Conservation (phyloP, 2,329 filamentous ascomycete genomes). For the Clarireedia homoeocarpa region DNA sequence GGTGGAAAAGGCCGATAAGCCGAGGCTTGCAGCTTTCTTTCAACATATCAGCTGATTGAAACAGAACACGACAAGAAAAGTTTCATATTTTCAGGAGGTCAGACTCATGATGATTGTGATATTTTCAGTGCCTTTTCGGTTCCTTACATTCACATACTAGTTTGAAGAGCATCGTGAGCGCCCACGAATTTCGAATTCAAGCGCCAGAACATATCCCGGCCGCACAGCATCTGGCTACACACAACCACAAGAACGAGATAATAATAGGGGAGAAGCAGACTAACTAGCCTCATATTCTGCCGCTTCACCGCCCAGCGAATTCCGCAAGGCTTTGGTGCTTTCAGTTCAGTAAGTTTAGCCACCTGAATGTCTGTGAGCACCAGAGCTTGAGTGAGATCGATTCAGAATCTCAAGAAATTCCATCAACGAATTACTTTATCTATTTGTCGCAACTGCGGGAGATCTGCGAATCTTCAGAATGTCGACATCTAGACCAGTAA, state of each 20-base stretch:
- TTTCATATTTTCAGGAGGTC: no score
- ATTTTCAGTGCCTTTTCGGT: no score
- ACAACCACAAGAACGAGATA: neutral
- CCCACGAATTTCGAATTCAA: no score
- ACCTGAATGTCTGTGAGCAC: neutral
- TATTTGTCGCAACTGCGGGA: conserved; percentile 1
- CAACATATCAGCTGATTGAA: neutral
- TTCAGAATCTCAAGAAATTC: neutral
- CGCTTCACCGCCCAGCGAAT: conserved; percentile 6
- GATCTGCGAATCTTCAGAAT: conserved; percentile 14
- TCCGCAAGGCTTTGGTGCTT: conserved; percentile 6
- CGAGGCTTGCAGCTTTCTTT: neutral
- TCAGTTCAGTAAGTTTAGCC: neutral
- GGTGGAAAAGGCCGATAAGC: neutral
- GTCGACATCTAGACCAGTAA: conserved; percentile 25
- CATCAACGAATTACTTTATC: neutral
- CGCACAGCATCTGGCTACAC: no score
- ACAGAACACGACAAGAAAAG: no score
- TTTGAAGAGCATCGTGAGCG: no score
- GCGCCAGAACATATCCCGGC: no score
- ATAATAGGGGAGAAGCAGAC: conserved; percentile 1
- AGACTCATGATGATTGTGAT: no score
- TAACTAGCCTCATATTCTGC: conserved; percentile 4
- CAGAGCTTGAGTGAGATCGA: neutral
- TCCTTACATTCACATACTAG: no score